Evolutionary conservation across 768 basidiomycete genomes (phyloP), one percentile per base, ranked within the genome.

Genomic region (Tremella fuciformis): DNA sequence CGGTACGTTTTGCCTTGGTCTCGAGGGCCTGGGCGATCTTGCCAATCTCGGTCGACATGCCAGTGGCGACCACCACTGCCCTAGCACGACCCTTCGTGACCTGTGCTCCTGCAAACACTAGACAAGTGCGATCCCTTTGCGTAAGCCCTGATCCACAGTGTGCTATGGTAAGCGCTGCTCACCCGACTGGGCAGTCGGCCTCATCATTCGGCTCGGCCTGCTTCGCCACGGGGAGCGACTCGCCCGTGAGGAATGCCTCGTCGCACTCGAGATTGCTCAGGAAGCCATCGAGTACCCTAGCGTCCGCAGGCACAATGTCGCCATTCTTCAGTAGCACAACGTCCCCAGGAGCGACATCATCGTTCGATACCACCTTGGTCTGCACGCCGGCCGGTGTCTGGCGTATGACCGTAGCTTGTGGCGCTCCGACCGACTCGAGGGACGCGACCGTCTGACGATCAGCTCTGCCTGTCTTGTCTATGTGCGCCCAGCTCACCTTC

Each of bases 201-300:
- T 72, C 70, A 13, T 65, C 67, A 37, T 71, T 63, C 13, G 66
- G 60, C 40, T 73, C 70, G 22, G 67, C 77, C 68, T 83, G 83
- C 53, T 67, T 67, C 21, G 67, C 63, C n/a, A 83, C 82, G 44
- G 82, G 83, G 37, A 83, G 63, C 13, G 81, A 81, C 69, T 83
- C 83, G 57, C 82, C 82, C 0, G 83, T 84, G 46, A 84, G 72
- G 13, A 83, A 76, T 22, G 81, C 81, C 62, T 84, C 83, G 39
- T 81, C 81, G 22, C 79, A 74, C 67, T 83, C 82, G 29, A 83
- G 74, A 62, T 82, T 81, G 16, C 80, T 80, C 40, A 60, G 48
- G 51, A 64, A 59, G 8, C 79, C 79, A 15, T 77, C 72, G 29
- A 82, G 69, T 3, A 83, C 70, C n/a, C 83, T 71, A 29, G 66